Evolutionary conservation across 768 basidiomycete genomes (phyloP).

Genomic region (Daedalea quercina): DNA sequence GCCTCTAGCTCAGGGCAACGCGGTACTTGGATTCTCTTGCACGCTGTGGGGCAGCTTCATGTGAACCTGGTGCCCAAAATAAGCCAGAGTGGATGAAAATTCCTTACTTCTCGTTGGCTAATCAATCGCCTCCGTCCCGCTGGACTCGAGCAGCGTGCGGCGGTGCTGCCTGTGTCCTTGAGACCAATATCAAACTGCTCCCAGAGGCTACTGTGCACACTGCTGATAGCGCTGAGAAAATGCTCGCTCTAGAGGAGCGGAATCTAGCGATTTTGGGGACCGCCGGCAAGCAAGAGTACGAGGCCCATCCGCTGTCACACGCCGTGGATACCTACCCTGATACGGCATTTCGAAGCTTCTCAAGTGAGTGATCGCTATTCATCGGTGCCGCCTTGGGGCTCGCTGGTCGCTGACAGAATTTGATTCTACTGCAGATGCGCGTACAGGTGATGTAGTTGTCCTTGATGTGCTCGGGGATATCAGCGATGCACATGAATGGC

Average conservation of each 20-base stretch:
- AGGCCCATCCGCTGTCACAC: slow-evolving; percentile 39
- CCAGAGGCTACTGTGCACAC: slow-evolving; percentile 23
- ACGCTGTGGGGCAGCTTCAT: slow-evolving; percentile 11
- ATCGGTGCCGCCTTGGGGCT: not conserved
- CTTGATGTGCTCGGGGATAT: slow-evolving; percentile 30
- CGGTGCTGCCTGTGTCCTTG: slow-evolving; percentile 37
- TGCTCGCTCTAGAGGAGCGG: slow-evolving; percentile 36
- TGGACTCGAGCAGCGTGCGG: slow-evolving; percentile 15
- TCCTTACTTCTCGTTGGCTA: slow-evolving; percentile 12
- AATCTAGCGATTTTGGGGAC: slow-evolving; percentile 30
- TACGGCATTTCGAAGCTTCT: slow-evolving; percentile 45
- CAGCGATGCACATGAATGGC: slow-evolving; percentile 11
- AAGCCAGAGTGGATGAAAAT: slow-evolving; percentile 4
- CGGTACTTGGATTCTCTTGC: slow-evolving; percentile 23
- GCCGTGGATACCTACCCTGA: slow-evolving; percentile 48
- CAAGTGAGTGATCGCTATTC: slow-evolving; percentile 29
- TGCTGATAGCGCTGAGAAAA: slow-evolving; percentile 25
- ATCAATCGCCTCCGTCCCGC: not conserved
- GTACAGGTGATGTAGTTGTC: slow-evolving; percentile 31
- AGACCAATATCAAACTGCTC: slow-evolving; percentile 44
- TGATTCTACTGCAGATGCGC: slow-evolving; percentile 14
- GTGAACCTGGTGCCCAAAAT: slow-evolving; percentile 6
- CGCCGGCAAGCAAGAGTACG: slow-evolving; percentile 30
- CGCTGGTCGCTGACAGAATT: not conserved
- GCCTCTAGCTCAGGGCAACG: slow-evolving; percentile 37